Evolutionary conservation across 805 yeast species (phyloP).

Genomic region (Spathaspora girioi): DNA sequence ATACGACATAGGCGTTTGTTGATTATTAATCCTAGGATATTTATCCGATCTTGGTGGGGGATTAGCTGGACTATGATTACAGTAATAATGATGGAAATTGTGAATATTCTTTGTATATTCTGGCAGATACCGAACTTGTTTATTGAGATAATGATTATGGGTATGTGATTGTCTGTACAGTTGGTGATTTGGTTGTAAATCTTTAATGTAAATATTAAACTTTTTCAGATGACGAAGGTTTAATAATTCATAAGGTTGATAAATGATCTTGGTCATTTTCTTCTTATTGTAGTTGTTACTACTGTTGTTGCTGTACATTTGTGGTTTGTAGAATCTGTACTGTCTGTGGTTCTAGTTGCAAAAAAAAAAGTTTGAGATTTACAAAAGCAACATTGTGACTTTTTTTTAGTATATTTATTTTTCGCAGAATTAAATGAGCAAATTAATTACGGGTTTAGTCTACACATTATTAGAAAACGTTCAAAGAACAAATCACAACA

Average conservation of each 20-base stretch:
- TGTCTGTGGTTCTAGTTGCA: background rate
- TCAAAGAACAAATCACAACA: no score
- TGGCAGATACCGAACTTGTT: background rate
- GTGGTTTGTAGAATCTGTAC: no score
- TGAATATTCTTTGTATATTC: background rate
- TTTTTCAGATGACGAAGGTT: constrained; percentile 1
- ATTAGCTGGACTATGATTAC: no score
- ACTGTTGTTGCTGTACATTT: no score
- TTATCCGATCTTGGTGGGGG: background rate
- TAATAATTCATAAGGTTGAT: constrained; percentile 1
- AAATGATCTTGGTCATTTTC: constrained; percentile 2
- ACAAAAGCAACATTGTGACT: no score
- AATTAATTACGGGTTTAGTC: no score
- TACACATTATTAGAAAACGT: no score
- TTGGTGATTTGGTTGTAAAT: background rate
- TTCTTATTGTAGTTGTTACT: no score
- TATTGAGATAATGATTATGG: background rate
- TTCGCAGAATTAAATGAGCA: no score
- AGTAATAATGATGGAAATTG: background rate
- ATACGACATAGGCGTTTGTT: background rate
- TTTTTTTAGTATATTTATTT: no score
- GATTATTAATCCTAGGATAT: no score
- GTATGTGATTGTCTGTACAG: no score
- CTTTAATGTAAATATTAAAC: constrained; percentile 3
- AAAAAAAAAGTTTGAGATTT: background rate